These are phyloP conservation scores for Saccharomyces hybrid DNA, from an alignment of 1,139 yeast species.

Conservation along the genomic window DNA sequence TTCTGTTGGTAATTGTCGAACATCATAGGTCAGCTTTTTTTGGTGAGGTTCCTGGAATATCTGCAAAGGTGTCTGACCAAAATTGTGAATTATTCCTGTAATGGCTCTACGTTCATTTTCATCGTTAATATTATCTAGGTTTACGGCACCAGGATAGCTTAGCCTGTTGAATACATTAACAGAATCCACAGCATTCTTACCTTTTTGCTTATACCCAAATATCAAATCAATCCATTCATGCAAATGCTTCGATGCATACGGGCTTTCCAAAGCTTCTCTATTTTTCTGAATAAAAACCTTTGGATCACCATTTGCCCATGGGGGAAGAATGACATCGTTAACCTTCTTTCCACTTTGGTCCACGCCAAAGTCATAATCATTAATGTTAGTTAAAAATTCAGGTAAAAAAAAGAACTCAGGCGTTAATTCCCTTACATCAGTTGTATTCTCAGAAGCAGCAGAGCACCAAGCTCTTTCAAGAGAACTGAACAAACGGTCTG, in stretches of 20 bases:
- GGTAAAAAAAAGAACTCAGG: constrained; percentile 82
- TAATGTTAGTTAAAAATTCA: constrained; percentile 59
- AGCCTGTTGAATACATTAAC: constrained; percentile 73
- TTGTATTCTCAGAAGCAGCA: constrained; percentile 67
- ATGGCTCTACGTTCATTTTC: constrained; percentile 66
- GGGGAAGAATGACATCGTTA: constrained; percentile 60
- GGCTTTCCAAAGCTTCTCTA: constrained; percentile 74
- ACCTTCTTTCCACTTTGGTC: constrained; percentile 56
- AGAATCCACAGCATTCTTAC: constrained; percentile 53
- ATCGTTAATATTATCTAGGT: constrained; percentile 63
- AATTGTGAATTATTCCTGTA: constrained; percentile 77
- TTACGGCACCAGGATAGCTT: constrained; percentile 76
- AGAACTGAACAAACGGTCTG: constrained; percentile 70
- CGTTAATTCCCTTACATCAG: constrained; percentile 77
- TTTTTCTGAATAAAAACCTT: constrained; percentile 61
- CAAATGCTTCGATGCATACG: constrained; percentile 63
- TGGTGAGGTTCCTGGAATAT: constrained; percentile 62
- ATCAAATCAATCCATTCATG: constrained; percentile 79
- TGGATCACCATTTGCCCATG: constrained; percentile 77
- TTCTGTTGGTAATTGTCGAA: constrained; percentile 2
- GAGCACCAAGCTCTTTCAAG: constrained; percentile 70
- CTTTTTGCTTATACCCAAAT: constrained; percentile 73
- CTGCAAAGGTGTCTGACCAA: constrained; percentile 81
- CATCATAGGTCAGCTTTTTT: constrained; percentile 30
- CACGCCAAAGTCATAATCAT: constrained; percentile 58